A percentile compares a stretch with the other conserved stretches of the same genome.
Conservation (phyloP, 1,139 yeast genomes). For the Taiozyma sp. region DNA sequence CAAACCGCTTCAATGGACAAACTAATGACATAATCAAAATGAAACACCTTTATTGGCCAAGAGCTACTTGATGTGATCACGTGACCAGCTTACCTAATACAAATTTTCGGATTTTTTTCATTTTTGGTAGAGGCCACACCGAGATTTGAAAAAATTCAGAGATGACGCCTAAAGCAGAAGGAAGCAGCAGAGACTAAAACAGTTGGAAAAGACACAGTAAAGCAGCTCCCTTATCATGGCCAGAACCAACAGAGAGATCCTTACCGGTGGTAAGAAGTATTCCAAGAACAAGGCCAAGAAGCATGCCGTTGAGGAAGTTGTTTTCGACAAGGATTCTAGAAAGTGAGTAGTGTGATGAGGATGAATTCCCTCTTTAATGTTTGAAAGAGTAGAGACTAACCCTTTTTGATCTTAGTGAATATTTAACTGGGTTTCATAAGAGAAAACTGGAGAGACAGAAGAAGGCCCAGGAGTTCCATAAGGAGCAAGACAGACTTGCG, state of each 20-base stretch:
- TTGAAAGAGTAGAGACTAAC: background rate
- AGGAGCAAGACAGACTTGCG: slow-evolving; percentile 72
- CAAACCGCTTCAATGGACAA: too few relatives aligned
- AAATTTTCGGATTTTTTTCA: too few relatives aligned
- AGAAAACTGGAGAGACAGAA: slow-evolving; percentile 85
- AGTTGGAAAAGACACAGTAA: background rate
- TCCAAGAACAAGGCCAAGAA: slow-evolving; percentile 55
- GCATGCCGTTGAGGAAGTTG: slow-evolving; percentile 73
- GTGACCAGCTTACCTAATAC: background rate
- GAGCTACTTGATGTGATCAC: background rate
- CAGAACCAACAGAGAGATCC: slow-evolving; percentile 66
- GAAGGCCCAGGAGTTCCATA: slow-evolving; percentile 69
- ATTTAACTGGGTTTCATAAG: slow-evolving; percentile 92
- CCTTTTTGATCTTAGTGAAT: slow-evolving; percentile 40
- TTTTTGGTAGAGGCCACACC: background rate
- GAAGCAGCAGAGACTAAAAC: background rate
- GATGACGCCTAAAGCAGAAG: background rate
- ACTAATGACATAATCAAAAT: too few relatives aligned
- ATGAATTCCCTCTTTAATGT: background rate
- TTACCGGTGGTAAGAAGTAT: slow-evolving; percentile 84
- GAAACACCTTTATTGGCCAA: too few relatives aligned
- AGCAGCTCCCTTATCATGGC: background rate
- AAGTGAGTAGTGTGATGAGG: slow-evolving; percentile 26
- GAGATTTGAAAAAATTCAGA: background rate
- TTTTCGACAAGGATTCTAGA: slow-evolving; percentile 71